Evolutionary conservation across 805 yeast genomes (phyloP), one percentile per base, ranked within the genome.

Genomic region (Cyberlindnera saturnus): DNA sequence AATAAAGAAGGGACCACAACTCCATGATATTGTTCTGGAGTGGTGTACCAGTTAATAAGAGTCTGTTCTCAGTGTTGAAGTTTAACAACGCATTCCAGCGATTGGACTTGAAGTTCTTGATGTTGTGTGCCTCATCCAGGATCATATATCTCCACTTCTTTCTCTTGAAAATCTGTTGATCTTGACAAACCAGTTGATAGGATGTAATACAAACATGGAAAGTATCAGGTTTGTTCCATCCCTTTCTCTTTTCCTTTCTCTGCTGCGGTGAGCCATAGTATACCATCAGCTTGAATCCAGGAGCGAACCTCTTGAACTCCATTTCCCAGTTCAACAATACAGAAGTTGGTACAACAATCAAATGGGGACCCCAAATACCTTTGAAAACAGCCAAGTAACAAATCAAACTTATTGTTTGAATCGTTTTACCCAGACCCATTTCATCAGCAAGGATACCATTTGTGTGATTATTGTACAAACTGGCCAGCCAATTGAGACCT

Each of bases 271-370:
- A 82, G 0, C 99, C 99, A 57, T 91, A 93, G 62, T 93, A 93
- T 0, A 98, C 93, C 61, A 93, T 60, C 3, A 93, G 93, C 62
- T 95, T 91, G 62, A 93, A 85, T 0, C 99, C 99, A 0, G 99
- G 99, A 1, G 97, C 97, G 70, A 93, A 93, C 55, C 96, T 79
- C 58, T 95, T 93, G 66, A 93, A 90, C 59, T 93, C 99, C 97
- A 95, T 91, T 62, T 93, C 99, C 99, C 99, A 93, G 59, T 93
- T 93, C 42, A 93, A 76, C 81, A 93, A 81, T 7, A 93, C 99
- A 14, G 96, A 87, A 0, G 99, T 93, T 4, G 99, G 99, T 5
- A 93, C 99, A 46, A 93, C 82, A 65, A 93, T 90, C 42, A 93
- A 69, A 68, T 93, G 99, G 0, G 99, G 99, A 0, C 99, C 99